Percentiles rank a stretch among this genome's conserved stretches.
Conservation (phyloP, 1,284 basidiomycete genomes). For the Apiotrichum siamense region DNA sequence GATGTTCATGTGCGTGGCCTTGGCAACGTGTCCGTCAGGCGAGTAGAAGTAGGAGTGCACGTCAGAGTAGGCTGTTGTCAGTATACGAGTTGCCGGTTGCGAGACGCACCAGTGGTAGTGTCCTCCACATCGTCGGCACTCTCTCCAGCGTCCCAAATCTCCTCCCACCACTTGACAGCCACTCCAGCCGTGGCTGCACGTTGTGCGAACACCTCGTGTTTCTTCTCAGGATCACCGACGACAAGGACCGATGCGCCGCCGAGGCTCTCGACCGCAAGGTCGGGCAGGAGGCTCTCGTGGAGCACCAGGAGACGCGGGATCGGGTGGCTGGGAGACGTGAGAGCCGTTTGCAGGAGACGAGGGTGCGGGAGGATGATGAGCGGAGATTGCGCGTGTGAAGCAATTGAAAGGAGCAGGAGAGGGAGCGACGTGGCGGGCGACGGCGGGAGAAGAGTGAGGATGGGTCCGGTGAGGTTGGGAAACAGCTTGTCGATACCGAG, state of each 20-base stretch:
- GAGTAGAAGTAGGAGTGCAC: slow-evolving; percentile 39
- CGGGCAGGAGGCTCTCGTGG: slow-evolving; percentile 23
- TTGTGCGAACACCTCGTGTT: neutral
- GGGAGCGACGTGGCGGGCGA: slow-evolving; percentile 31
- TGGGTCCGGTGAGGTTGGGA: slow-evolving; percentile 19
- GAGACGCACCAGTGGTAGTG: neutral
- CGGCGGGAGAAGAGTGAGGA: slow-evolving; percentile 33
- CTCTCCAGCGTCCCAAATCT: slow-evolving; percentile 38
- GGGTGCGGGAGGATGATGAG: slow-evolving; percentile 33
- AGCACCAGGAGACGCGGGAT: slow-evolving; percentile 31
- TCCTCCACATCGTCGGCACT: slow-evolving; percentile 1
- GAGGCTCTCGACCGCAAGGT: slow-evolving; percentile 27
- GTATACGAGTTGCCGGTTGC: neutral
- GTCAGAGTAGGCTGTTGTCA: slow-evolving; percentile 7
- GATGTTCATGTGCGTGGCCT: slow-evolving; percentile 42
- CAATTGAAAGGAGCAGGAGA: slow-evolving; percentile 34
- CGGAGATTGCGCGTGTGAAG: slow-evolving; percentile 23
- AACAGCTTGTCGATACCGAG: slow-evolving; percentile 36
- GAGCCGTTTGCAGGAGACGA: slow-evolving; percentile 18
- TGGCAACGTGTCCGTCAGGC: slow-evolving; percentile 17
- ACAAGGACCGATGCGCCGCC: slow-evolving; percentile 23
- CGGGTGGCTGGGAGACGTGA: slow-evolving; percentile 23
- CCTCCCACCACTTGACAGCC: slow-evolving; percentile 35
- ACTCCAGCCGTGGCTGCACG: slow-evolving; percentile 16
- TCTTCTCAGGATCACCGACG: slow-evolving; percentile 30